Conservation (phyloP, 768 basidiomycete species). For the Russula griseocarnosa region DNA sequence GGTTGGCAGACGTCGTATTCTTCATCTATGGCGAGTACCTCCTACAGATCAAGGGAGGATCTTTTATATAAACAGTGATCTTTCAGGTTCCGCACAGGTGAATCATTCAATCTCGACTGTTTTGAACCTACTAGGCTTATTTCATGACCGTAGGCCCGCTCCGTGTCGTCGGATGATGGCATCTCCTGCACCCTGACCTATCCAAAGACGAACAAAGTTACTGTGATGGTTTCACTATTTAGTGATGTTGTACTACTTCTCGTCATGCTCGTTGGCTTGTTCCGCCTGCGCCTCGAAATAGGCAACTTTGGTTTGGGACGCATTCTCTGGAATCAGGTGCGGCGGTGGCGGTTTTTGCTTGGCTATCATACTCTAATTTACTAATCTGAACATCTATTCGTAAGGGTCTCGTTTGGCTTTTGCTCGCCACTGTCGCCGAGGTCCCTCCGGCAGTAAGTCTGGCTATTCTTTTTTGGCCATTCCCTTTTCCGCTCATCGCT, state of each 20-base stretch:
- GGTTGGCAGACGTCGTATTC: conserved; percentile 2
- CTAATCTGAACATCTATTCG: neutral
- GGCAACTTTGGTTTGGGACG: neutral
- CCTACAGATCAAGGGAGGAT: neutral
- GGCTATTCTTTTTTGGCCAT: no score
- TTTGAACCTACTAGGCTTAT: neutral
- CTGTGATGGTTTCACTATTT: neutral
- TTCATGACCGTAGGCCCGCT: neutral
- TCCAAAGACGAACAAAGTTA: neutral
- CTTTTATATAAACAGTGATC: neutral
- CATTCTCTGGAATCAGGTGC: conserved; percentile 15
- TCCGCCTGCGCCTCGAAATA: neutral
- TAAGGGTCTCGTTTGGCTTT: conserved; percentile 9
- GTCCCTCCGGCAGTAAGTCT: neutral
- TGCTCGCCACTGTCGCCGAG: conserved; percentile 1
- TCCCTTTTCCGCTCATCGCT: neutral
- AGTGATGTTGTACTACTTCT: neutral
- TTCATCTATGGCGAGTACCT: conserved; percentile 6
- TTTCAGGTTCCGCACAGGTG: conserved; percentile 1
- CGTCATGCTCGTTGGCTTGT: neutral
- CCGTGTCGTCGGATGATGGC: neutral
- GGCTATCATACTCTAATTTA: neutral
- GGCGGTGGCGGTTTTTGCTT: neutral
- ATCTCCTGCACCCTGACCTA: neutral
- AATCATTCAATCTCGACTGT: neutral